Base-by-base conservation (phyloP, 805 yeast species). In the Ogataea populi-albae region DNA sequence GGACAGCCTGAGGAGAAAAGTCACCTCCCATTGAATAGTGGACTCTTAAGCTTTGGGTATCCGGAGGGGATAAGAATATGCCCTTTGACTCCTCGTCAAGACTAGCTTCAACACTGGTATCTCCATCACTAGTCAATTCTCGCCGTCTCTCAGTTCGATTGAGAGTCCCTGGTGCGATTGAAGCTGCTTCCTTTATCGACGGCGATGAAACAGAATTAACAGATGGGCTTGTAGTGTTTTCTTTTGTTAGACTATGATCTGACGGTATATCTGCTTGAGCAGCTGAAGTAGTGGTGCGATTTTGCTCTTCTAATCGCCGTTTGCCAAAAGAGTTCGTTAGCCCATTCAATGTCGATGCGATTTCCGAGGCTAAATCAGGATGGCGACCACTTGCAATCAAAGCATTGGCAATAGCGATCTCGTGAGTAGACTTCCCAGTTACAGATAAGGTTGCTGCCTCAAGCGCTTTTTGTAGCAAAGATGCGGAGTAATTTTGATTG, bases 361-460 rank as follows among this genome's bases (percentile, higher is more conserved):
- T 43, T 8, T 56, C 50, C 11, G 54, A 43, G 3, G 62, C 61
- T 17, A 62, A 55, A 5, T 59, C 64, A 0, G 81, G 81, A 35
- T 73, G 74, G 26, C 68, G 60, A 0, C 81, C 81, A 43, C 65
- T 58, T 5, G 71, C 68, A 14, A 73, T 68, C 14, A 72, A 52
- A n/a, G 68, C 70, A 41, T 67, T 69, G 15, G 74, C 78, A 17
- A 64, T 53, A 38, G 77, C 72, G 21, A 77, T 67, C 34, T 74
- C 77, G 35, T 63, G 59, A 4, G 75, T 60, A 0, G 79, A 62
- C 46, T 68, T 74, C 0, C 82, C 83, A 1, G 79, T 71, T 6
- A 77, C 71, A 0, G 79, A 73, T 3, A 75, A 33, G 0, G 80
- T 69, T 0, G 83, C 81, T 22, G 72, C 66, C 45, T 75, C 79